Evolutionary conservation across 228 moss, liverwort and hornwort genomes (phyloP), one percentile per base, ranked within the genome.

Genomic region (Sphagnum magellanicum): DNA sequence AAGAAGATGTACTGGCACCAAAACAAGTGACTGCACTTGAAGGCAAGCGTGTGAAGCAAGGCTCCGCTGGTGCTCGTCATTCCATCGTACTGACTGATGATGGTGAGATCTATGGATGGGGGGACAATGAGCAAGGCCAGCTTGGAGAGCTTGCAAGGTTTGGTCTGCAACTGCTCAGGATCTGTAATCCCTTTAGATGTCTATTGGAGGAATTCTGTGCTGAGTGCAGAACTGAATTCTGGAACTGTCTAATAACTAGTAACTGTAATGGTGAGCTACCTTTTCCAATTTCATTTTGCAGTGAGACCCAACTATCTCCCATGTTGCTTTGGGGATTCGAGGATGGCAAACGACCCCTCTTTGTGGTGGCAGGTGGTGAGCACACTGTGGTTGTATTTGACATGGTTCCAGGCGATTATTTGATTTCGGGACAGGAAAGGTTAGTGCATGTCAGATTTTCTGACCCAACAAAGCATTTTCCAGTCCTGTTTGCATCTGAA

Each of bases 291-390:
- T 58, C 70, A 2, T 74, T 59, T 67, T 81, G 74, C 84, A 91
- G 86, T 75, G 77, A 82, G 51, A 70, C 77, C 72, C 80, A 88
- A 82, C 75, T 81, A 53, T 75, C 68, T 61, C 88, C 91, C 59
- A 83, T 70, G 49, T 75, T 86, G 59, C 73, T 91, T 50, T 67
- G 76, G 68, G 84, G 83, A 63, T 67, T 80, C 71, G 81, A 77
- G 70, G 74, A 74, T 69, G 79, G 86, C 68, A 74, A 79, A 70
- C 76, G 84, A 80, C 84, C 88, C 68, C 86, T 82, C 75, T 91
- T 79, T 76, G 77, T 87, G 73, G 91, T 91, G 68, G 91, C 88
- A 76, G 88, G 88, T 80, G 91, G 91, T 67, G 91, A 91, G 81
- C 91, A 88, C 71, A 91, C 88, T 49, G 65, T 91, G 72, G 82